A percentile compares a stretch with the other conserved stretches of the same genome.
These are phyloP conservation scores for Saccharomyces hybrid DNA, from an alignment of 1,139 yeast genomes.

Conservation along the genomic window DNA sequence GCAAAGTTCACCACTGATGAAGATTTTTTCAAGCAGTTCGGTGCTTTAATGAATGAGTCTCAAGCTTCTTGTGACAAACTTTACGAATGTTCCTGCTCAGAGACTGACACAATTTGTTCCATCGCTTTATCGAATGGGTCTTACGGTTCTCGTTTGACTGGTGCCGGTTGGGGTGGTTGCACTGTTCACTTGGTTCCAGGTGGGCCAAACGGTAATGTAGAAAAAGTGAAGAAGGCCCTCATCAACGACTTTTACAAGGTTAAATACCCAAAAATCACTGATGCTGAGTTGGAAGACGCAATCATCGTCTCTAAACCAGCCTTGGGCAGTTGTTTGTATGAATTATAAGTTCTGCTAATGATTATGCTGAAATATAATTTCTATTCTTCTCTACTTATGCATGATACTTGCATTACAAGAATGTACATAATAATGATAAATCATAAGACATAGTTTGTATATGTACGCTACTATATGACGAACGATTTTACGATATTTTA, in stretches of 20 bases:
- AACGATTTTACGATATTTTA: not conserved
- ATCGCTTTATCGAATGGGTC: conserved; percentile 54
- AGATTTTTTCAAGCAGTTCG: conserved; percentile 39
- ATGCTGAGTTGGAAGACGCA: conserved; percentile 36
- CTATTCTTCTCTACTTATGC: not conserved
- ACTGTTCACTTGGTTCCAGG: conserved; percentile 52
- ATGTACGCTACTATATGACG: not conserved
- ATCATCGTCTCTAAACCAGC: conserved; percentile 54
- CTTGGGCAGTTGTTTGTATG: conserved; percentile 46
- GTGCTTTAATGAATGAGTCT: conserved; percentile 51
- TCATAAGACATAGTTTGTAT: not conserved
- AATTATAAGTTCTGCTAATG: conserved; percentile 10
- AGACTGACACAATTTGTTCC: conserved; percentile 44
- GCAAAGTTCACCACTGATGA: conserved; percentile 14
- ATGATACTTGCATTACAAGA: not conserved
- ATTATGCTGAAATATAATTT: not conserved
- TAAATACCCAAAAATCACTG: conserved; percentile 43
- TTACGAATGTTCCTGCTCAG: conserved; percentile 51
- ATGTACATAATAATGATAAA: not conserved
- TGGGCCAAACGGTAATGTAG: conserved; percentile 39
- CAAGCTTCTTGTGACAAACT: conserved; percentile 46
- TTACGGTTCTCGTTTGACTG: conserved; percentile 63
- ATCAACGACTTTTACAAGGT: conserved; percentile 43
- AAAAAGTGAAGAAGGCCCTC: conserved; percentile 41
- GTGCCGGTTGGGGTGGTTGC: conserved; percentile 78